A percentile compares a stretch with the other conserved stretches of the same genome.
Evolutionary conservation across 2,329 filamentous ascomycete species (phyloP).

Genomic region (Fusarium brevicatenulatum): DNA sequence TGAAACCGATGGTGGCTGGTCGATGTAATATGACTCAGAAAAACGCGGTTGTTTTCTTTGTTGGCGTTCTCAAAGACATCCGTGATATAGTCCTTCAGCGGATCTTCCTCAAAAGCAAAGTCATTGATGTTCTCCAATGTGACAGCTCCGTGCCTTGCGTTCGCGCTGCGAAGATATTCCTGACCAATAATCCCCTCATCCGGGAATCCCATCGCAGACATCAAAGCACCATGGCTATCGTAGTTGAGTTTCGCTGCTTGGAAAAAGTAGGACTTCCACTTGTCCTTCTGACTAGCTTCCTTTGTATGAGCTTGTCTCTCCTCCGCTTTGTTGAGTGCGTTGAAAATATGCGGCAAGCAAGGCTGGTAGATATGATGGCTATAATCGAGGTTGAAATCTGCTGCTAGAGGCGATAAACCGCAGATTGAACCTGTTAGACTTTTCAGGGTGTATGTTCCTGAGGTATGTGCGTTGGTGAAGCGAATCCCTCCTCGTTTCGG

Average conservation of each 20-base stretch:
- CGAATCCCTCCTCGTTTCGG: slow-evolving; percentile 51
- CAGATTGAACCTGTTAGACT: slow-evolving; percentile 55
- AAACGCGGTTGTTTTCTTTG: slow-evolving; percentile 45
- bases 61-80: slow-evolving; percentile 45
- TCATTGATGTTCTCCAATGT: slow-evolving; percentile 48
- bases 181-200: slow-evolving; percentile 40
- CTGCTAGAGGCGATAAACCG: slow-evolving; percentile 52
- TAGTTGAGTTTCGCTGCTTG: slow-evolving; percentile 43
- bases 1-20: slow-evolving; percentile 48
- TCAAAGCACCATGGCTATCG: slow-evolving; percentile 47
- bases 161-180: slow-evolving; percentile 44
- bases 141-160: slow-evolving; percentile 44
- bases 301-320: not conserved
- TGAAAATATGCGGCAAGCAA: slow-evolving; percentile 53
- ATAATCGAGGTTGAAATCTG: slow-evolving; percentile 55
- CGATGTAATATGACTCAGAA: slow-evolving; percentile 49
- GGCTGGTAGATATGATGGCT: slow-evolving; percentile 55
- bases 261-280: slow-evolving; percentile 43
- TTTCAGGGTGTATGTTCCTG: slow-evolving; percentile 56
- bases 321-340: slow-evolving; percentile 44
- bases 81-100: slow-evolving; percentile 45
- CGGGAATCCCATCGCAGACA: slow-evolving; percentile 45
- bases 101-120: slow-evolving; percentile 47
- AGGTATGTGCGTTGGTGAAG: slow-evolving; percentile 53
- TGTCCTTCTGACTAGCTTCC: not conserved